Evolutionary conservation across 768 basidiomycete species (phyloP).

Genomic region (Collybia sp.): DNA sequence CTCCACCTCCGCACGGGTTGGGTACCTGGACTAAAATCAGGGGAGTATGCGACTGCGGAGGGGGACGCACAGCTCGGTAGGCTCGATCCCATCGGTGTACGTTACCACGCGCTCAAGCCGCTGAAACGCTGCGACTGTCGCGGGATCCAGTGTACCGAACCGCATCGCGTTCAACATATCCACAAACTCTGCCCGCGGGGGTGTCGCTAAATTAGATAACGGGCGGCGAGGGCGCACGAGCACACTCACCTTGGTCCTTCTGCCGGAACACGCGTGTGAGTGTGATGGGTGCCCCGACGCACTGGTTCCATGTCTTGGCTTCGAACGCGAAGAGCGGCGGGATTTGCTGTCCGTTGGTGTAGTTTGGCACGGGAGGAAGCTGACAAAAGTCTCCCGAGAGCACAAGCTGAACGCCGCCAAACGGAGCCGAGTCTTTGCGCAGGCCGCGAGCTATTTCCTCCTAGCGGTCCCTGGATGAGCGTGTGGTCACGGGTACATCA

Average conservation of each 20-base stretch:
- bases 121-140: constrained; percentile 45
- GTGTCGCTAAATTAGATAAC: background rate
- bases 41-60: background rate
- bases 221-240: background rate
- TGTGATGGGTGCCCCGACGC: constrained; percentile 50
- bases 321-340: constrained; percentile 74
- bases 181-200: constrained; percentile 50
- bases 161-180: constrained; percentile 89
- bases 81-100: constrained; percentile 72
- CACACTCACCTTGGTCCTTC: constrained; percentile 62
- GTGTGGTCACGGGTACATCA: background rate
- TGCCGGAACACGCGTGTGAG: constrained; percentile 83
- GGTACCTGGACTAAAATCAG: constrained; percentile 43
- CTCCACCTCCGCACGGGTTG: constrained; percentile 70
- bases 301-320: constrained; percentile 63
- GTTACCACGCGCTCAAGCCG: constrained; percentile 48
- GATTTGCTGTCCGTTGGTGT: constrained; percentile 41
- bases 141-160: constrained; percentile 53
- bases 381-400: constrained; percentile 91
- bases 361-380: constrained; percentile 71
- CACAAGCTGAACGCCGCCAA: constrained; percentile 88
- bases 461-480: constrained; percentile 32
- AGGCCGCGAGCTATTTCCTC: constrained; percentile 59
- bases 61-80: constrained; percentile 68
- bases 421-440: constrained; percentile 50